These are phyloP conservation scores for Chaetomium sp. DNA, from an alignment of 2,329 filamentous ascomycete genomes.

Conservation along the genomic window DNA sequence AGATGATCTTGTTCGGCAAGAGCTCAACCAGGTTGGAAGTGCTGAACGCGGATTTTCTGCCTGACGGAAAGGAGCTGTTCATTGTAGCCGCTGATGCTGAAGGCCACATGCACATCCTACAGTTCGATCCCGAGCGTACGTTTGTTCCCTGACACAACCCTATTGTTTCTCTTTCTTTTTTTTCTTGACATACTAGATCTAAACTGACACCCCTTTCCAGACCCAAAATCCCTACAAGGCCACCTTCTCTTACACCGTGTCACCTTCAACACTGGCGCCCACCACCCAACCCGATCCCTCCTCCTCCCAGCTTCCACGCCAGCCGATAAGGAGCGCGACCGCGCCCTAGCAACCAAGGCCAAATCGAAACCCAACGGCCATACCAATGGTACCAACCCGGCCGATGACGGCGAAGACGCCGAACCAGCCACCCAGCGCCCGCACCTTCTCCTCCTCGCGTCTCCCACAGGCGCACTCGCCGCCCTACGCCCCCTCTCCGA, in stretches of 20 bases:
- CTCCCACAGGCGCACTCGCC: constrained; percentile 67
- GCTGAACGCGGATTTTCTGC: constrained; percentile 78
- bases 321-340: constrained; percentile 26
- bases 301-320: constrained; percentile 57
- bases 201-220: constrained; percentile 40
- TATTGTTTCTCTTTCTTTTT: neutral
- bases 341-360: constrained; percentile 17
- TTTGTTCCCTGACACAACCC: constrained; percentile 19
- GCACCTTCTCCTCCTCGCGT: constrained; percentile 60
- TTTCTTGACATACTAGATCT: neutral
- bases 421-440: constrained; percentile 11
- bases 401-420: neutral
- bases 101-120: constrained; percentile 78
- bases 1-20: constrained; percentile 88
- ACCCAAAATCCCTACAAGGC: constrained; percentile 87
- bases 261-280: constrained; percentile 77
- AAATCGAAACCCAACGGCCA: neutral
- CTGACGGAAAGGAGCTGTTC: constrained; percentile 74
- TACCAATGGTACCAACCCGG: neutral
- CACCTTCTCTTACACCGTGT: constrained; percentile 80
- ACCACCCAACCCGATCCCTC: constrained; percentile 67
- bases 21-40: constrained; percentile 72
- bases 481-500: constrained; percentile 74
- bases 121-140: constrained; percentile 92
- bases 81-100: constrained; percentile 80